These are phyloP conservation scores for Pochonia chlamydosporia DNA, from an alignment of 2,329 filamentous ascomycete genomes.

Conservation along the genomic window DNA sequence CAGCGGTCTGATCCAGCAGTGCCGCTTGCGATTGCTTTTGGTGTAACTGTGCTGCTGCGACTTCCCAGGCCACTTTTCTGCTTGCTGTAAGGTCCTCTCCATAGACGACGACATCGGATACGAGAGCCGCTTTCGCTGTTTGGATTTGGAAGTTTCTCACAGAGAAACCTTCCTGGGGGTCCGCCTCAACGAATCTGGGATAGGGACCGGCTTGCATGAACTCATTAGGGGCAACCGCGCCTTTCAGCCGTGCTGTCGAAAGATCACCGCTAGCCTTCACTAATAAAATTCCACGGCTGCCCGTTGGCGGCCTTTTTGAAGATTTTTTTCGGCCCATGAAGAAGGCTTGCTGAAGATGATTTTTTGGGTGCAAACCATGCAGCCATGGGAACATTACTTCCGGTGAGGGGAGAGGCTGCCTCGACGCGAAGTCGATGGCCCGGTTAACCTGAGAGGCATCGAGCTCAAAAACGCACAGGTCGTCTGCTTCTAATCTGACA, in stretches of 20 bases:
- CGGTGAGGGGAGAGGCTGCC: slow-evolving; percentile 77
- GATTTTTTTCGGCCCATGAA: slow-evolving; percentile 73
- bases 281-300: slow-evolving; percentile 73
- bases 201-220: slow-evolving; percentile 52
- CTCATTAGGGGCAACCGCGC: slow-evolving; percentile 77
- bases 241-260: slow-evolving; percentile 69
- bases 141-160: slow-evolving; percentile 98
- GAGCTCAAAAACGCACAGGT: slow-evolving; percentile 66
- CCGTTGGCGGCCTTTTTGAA: slow-evolving; percentile 62
- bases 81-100: slow-evolving; percentile 62
- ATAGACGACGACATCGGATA: slow-evolving; percentile 92
- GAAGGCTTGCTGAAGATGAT: slow-evolving; percentile 84
- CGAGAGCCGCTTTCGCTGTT: slow-evolving; percentile 75
- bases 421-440: slow-evolving; percentile 69
- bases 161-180: slow-evolving; percentile 86
- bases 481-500: slow-evolving; percentile 41
- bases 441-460: slow-evolving; percentile 61
- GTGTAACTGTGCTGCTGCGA: slow-evolving; percentile 69
- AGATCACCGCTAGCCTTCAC: slow-evolving; percentile 87
- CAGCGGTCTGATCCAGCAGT: slow-evolving; percentile 47
- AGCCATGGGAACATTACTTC: slow-evolving; percentile 93
- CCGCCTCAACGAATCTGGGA: slow-evolving; percentile 70
- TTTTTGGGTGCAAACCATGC: slow-evolving; percentile 84
- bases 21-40: slow-evolving; percentile 64
- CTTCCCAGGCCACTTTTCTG: slow-evolving; percentile 58